Conservation (phyloP, 1,284 basidiomycete genomes). For the Melanopsichium pennsylvanicum region DNA sequence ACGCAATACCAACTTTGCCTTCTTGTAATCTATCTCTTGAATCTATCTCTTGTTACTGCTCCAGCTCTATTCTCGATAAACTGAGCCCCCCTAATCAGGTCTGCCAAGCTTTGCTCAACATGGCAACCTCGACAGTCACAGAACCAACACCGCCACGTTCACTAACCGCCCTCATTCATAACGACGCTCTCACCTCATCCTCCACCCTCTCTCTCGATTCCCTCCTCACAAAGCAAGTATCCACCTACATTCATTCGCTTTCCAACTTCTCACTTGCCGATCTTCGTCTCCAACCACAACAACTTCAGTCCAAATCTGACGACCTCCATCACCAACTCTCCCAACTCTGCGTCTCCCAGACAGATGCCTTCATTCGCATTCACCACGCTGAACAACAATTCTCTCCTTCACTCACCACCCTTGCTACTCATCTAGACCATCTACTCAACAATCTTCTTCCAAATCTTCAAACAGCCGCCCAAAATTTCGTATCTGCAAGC, state of each 20-base stretch:
- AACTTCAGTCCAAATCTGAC: slow-evolving; percentile 28
- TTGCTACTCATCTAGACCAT: slow-evolving; percentile 19
- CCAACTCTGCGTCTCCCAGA: slow-evolving; percentile 48
- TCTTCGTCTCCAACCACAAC: slow-evolving; percentile 35
- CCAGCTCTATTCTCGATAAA: too few relatives aligned
- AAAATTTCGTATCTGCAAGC: slow-evolving; percentile 15
- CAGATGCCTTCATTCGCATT: slow-evolving; percentile 42
- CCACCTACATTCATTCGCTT: slow-evolving; percentile 41
- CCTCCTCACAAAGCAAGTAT: slow-evolving; percentile 23
- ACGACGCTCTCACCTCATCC: slow-evolving; percentile 5
- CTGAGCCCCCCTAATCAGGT: too few relatives aligned
- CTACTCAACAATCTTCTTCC: slow-evolving; percentile 25
- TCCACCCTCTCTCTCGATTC: slow-evolving; percentile 16
- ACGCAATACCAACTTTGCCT: background rate
- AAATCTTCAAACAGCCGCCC: slow-evolving; percentile 20
- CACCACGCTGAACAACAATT: slow-evolving; percentile 43
- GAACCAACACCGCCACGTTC: background rate
- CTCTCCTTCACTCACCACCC: slow-evolving; percentile 17
- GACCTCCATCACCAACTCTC: slow-evolving; percentile 40
- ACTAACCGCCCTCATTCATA: slow-evolving; percentile 16
- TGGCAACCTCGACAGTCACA: background rate
- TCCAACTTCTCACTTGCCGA: slow-evolving; percentile 38
- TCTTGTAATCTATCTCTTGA: too few relatives aligned
- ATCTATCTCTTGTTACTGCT: too few relatives aligned
- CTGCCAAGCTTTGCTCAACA: too few relatives aligned